These are phyloP conservation scores for Vigna reflexopilosa DNA, from an alignment of 306 rosid genomes.

Conservation along the genomic window DNA sequence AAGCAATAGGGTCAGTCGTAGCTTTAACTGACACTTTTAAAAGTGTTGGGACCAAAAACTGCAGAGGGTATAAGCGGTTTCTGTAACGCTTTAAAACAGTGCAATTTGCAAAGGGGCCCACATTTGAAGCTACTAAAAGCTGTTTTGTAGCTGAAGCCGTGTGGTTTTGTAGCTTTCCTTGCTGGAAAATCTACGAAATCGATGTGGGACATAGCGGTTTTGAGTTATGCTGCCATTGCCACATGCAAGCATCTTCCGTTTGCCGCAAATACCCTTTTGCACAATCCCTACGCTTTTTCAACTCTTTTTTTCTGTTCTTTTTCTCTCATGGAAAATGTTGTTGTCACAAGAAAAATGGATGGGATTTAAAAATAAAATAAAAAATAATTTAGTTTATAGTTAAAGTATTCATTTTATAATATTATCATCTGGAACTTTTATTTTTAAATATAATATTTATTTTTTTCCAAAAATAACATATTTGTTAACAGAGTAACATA, in stretches of 20 bases:
- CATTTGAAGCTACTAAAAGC: conserved; percentile 18
- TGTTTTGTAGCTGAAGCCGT: conserved; percentile 57
- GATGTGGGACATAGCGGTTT: conserved; percentile 61
- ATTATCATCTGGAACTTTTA: too few species aligned
- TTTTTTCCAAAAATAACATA: too few species aligned
- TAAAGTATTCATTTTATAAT: too few species aligned
- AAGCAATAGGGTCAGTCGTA: conserved; percentile 42
- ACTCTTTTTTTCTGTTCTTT: background rate
- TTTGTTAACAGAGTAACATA: too few species aligned
- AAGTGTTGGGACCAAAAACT: conserved; percentile 55
- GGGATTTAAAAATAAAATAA: too few species aligned
- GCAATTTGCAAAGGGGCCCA: conserved; percentile 13
- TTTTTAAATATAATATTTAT: too few species aligned
- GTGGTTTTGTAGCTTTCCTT: conserved; percentile 68
- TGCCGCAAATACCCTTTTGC: conserved; percentile 59
- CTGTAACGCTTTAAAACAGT: background rate
- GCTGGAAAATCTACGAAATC: conserved; percentile 50
- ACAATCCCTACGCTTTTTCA: background rate
- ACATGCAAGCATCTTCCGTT: conserved; percentile 67
- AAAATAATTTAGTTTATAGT: too few species aligned
- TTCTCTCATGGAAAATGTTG: background rate
- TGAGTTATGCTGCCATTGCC: conserved; percentile 48
- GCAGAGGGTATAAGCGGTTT: conserved; percentile 41
- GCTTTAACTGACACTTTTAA: conserved; percentile 47
- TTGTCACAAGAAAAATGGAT: background rate